Evolutionary conservation across 495 filamentous ascomycete species (phyloP).

Genomic region (Pyrenopolyporus hunteri): DNA sequence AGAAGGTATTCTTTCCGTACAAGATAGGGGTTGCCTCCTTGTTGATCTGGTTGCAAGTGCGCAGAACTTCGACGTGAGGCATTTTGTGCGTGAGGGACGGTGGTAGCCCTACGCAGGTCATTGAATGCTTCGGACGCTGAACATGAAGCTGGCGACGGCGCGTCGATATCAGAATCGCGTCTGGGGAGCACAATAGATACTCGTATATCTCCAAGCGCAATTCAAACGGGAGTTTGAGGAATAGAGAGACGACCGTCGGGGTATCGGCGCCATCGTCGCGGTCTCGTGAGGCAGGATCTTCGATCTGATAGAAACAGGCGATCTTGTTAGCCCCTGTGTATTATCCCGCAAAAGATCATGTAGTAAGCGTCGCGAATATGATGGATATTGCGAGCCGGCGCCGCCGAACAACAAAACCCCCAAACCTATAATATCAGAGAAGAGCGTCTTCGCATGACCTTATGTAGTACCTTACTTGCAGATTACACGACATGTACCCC

Average conservation of each 20-base stretch:
- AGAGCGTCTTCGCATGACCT: no score
- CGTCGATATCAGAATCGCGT: slow-evolving; percentile 25
- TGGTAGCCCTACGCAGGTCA: background rate
- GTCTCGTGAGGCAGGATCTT: background rate
- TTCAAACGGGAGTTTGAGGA: slow-evolving; percentile 52
- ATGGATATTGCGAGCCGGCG: no score
- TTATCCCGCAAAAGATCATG: background rate
- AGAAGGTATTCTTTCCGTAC: slow-evolving; percentile 42
- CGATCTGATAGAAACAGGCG: background rate
- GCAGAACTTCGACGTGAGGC: slow-evolving; percentile 39
- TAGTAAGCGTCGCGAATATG: background rate
- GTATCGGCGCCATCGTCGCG: background rate
- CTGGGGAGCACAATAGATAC: slow-evolving; percentile 41
- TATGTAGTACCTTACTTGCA: no score
- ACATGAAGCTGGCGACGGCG: slow-evolving; percentile 5
- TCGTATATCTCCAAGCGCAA: slow-evolving; percentile 53
- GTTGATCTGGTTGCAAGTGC: slow-evolving; percentile 42
- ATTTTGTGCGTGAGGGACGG: background rate
- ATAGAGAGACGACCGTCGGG: slow-evolving; percentile 21
- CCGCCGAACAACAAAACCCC: no score
- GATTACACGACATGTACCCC: no score
- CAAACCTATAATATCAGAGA: no score
- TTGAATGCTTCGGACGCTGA: background rate
- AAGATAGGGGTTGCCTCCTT: slow-evolving; percentile 42
- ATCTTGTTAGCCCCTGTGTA: background rate